phyloP scores from a whole-genome alignment of 495 filamentous ascomycete species.

The Opeltia flavorubescens region DNA sequence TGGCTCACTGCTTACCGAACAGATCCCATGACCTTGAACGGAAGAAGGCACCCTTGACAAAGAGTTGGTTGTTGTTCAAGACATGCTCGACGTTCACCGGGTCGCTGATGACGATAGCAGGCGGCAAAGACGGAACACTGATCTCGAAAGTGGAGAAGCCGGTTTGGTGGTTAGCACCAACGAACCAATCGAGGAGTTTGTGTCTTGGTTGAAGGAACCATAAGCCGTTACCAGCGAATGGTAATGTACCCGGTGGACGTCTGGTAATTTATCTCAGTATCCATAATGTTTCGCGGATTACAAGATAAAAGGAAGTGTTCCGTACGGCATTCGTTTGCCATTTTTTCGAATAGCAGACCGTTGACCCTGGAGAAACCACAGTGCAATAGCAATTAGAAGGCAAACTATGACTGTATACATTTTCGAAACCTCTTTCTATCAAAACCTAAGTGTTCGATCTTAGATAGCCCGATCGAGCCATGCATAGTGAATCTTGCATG shows the following conservation, averaged over 20 bases:
- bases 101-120: slow-evolving; percentile 44
- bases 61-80: slow-evolving; percentile 42
- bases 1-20: slow-evolving; percentile 27
- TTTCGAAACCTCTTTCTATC: not conserved
- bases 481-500: too few relatives aligned
- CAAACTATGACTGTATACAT: slow-evolving; percentile 9
- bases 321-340: slow-evolving; percentile 13
- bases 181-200: slow-evolving; percentile 45
- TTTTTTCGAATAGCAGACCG: slow-evolving; percentile 13
- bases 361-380: slow-evolving; percentile 17
- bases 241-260: slow-evolving; percentile 39
- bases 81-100: slow-evolving; percentile 44
- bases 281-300: too few relatives aligned
- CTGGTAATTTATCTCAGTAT: slow-evolving; percentile 9
- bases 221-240: slow-evolving; percentile 43
- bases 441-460: too few relatives aligned
- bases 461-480: too few relatives aligned
- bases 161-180: slow-evolving; percentile 35
- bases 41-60: slow-evolving; percentile 44
- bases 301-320: not conserved
- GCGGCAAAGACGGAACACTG: slow-evolving; percentile 40
- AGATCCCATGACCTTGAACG: slow-evolving; percentile 42
- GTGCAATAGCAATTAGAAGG: not conserved
- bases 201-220: slow-evolving; percentile 41
- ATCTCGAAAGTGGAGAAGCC: slow-evolving; percentile 43